These are phyloP conservation scores for Corymbia calophylla DNA, from an alignment of 441 rosid genomes.

Conservation along the genomic window DNA sequence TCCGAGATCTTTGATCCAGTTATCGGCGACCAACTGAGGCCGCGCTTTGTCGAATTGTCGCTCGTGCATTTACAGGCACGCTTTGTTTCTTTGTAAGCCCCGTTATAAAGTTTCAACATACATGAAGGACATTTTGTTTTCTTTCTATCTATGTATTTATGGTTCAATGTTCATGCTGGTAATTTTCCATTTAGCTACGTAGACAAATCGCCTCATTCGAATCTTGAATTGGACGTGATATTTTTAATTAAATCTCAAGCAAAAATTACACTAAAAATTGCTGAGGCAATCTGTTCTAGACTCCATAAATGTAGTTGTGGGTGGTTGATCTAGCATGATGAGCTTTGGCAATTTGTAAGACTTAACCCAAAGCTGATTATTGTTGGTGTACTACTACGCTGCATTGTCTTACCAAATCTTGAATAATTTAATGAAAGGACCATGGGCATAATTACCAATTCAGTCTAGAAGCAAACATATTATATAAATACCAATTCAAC, in stretches of 20 bases:
- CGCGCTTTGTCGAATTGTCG: background rate
- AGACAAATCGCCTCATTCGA: background rate
- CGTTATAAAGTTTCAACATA: background rate
- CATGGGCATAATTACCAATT: background rate
- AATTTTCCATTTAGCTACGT: background rate
- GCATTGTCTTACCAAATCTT: background rate
- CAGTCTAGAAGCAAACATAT: background rate
- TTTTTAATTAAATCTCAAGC: background rate
- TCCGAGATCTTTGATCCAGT: constrained; percentile 35
- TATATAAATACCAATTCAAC: accelerated
- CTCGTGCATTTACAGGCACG: background rate
- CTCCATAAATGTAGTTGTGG: background rate
- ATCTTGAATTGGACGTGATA: background rate
- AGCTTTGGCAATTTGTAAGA: background rate
- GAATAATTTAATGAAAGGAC: background rate
- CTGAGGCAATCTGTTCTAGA: background rate
- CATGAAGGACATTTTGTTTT: background rate
- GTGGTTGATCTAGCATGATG: background rate
- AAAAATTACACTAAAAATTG: background rate
- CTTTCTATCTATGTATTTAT: background rate
- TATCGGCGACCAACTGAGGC: background rate
- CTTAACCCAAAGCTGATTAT: background rate
- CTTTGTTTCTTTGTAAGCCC: background rate
- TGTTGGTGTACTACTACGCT: background rate
- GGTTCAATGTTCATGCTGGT: background rate